phyloP scores from a whole-genome alignment of 1,284 basidiomycete genomes.

The Mrakiaceae sp. region DNA sequence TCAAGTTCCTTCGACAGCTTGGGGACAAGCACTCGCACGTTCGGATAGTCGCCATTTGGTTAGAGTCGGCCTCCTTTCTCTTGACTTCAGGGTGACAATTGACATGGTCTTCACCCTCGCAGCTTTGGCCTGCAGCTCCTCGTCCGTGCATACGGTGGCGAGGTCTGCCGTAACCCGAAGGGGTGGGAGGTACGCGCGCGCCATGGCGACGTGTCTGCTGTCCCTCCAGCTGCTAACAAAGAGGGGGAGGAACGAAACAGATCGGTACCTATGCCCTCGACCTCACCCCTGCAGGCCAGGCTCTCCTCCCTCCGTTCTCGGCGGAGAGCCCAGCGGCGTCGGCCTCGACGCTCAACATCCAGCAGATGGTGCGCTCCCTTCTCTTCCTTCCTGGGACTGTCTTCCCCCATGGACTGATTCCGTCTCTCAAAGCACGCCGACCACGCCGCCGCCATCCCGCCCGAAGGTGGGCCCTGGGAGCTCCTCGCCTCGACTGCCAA shows the following conservation, averaged over 20 bases:
- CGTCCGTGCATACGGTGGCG: conserved; percentile 12
- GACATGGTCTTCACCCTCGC: not conserved
- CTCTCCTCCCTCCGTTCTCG: not conserved
- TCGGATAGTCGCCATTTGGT: conserved; percentile 14
- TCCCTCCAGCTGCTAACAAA: not conserved
- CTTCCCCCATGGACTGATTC: not conserved
- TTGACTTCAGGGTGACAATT: too few relatives aligned
- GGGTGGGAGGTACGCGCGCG: conserved; percentile 15
- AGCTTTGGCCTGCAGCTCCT: conserved; percentile 17
- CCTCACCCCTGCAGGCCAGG: conserved; percentile 5
- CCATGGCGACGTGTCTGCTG: not conserved
- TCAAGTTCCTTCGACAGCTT: conserved; percentile 8
- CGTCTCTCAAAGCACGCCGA: conserved; percentile 9
- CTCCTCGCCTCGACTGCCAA: conserved; percentile 35
- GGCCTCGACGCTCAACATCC: not conserved
- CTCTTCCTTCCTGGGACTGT: not conserved
- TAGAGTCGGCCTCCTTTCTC: not conserved
- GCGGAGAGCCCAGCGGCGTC: not conserved
- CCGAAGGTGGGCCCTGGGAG: conserved; percentile 24
- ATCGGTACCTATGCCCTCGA: conserved; percentile 12
- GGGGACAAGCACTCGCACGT: conserved; percentile 9
- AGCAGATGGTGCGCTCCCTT: conserved; percentile 8
- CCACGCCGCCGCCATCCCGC: conserved; percentile 5
- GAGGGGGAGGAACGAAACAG: not conserved
- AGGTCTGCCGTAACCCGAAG: conserved; percentile 3